Evolutionary conservation across 1,139 yeast genomes (phyloP).

Genomic region (Pichia sp.): DNA sequence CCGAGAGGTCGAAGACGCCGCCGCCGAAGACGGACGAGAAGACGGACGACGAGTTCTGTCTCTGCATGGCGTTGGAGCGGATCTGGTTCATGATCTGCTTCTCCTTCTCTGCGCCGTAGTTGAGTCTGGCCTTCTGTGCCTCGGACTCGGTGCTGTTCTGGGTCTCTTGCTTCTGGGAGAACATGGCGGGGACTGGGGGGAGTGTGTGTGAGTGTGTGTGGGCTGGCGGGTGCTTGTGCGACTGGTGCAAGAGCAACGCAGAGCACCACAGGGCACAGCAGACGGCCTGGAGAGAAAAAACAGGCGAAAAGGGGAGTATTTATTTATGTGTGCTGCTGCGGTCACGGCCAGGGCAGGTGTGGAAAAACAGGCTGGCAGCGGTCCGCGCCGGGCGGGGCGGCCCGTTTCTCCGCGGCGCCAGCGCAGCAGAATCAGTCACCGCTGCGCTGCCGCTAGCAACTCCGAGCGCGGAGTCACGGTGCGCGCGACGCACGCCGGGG

Average conservation of each 20-base stretch:
- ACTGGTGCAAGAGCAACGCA: background rate
- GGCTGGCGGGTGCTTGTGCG: background rate
- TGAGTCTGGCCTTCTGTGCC: slow-evolving; percentile 30
- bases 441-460: too few species aligned
- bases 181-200: slow-evolving; percentile 19
- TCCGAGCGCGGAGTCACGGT: too few species aligned
- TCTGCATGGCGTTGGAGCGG: slow-evolving; percentile 28
- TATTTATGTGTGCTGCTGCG: background rate
- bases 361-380: background rate
- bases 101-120: slow-evolving; percentile 36
- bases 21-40: slow-evolving; percentile 29
- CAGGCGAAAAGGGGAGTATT: background rate
- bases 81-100: slow-evolving; percentile 35
- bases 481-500: too few species aligned
- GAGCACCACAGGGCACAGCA: background rate
- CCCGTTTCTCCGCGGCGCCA: too few species aligned
- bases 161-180: slow-evolving; percentile 27
- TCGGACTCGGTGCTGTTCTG: slow-evolving; percentile 31
- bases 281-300: background rate
- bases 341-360: background rate
- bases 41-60: slow-evolving; percentile 27
- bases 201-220: background rate
- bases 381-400: too few species aligned
- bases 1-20: slow-evolving; percentile 31
- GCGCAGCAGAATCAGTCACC: background rate